These are phyloP conservation scores for Curvularia sp. DNA, from an alignment of 2,329 filamentous ascomycete genomes.

Conservation along the genomic window DNA sequence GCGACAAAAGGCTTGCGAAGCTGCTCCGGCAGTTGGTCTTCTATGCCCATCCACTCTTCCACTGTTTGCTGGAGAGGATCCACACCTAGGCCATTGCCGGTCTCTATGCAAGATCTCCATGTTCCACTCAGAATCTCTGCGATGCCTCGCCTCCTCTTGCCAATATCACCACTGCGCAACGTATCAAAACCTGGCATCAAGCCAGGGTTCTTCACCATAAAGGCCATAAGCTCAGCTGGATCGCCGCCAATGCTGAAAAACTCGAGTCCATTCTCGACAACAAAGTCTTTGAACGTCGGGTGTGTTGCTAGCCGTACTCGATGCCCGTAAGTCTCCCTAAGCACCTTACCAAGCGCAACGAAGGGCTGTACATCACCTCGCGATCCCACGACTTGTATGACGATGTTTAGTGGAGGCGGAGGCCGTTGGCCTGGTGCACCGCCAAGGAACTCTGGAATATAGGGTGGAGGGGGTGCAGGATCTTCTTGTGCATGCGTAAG, in stretches of 20 bases:
- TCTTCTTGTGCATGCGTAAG: conserved; percentile 57
- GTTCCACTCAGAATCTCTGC: conserved; percentile 82
- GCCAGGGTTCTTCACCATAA: conserved; percentile 90
- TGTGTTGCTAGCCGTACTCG: conserved; percentile 43
- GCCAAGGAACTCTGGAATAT: conserved; percentile 76
- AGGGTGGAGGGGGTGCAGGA: conserved; percentile 67
- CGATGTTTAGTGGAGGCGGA: conserved; percentile 58
- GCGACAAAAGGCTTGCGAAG: conserved; percentile 74
- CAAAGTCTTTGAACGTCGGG: conserved; percentile 49
- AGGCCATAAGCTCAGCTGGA: conserved; percentile 66
- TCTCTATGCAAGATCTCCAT: conserved; percentile 85
- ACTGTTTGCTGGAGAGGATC: conserved; percentile 61
- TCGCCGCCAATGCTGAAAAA: conserved; percentile 62
- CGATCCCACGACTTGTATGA: conserved; percentile 62
- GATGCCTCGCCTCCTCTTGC: conserved; percentile 75
- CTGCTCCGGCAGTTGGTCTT: conserved; percentile 49
- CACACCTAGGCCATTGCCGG: conserved; percentile 69
- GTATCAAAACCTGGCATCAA: conserved; percentile 84
- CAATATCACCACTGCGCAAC: conserved; percentile 77
- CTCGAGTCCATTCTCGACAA: conserved; percentile 58
- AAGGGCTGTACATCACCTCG: conserved; percentile 67
- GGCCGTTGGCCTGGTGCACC: conserved; percentile 66
- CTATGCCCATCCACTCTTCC: conserved; percentile 57
- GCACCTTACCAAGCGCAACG: conserved; percentile 61
- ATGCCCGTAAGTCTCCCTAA: conserved; percentile 48